Conservation (phyloP, 371 early-diverging fungal species). For the Lichtheimia hyalospora region DNA sequence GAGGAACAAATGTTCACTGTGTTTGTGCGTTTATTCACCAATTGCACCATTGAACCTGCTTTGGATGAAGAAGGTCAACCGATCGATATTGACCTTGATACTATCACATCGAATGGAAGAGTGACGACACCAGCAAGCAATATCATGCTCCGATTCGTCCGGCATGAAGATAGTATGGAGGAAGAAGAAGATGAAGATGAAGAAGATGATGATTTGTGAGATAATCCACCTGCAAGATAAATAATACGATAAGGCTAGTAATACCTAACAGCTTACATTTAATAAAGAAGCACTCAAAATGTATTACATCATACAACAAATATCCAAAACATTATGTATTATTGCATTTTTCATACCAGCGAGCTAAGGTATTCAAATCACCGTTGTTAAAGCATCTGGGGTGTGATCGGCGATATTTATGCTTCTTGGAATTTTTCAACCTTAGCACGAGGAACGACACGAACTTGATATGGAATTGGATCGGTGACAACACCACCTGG, state of each 20-base stretch:
- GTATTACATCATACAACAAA: neutral
- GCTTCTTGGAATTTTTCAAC: neutral
- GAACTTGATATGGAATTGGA: neutral
- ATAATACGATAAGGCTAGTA: neutral
- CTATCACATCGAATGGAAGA: conserved; percentile 4
- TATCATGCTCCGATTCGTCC: conserved; percentile 1
- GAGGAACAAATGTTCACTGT: conserved; percentile 11
- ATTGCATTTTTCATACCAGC: neutral
- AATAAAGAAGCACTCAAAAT: neutral
- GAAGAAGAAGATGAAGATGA: neutral
- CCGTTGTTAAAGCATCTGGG: too few species aligned
- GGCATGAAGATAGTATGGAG: conserved; percentile 2
- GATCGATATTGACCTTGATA: neutral
- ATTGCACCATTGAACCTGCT: conserved; percentile 13
- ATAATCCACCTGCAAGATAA: conserved; percentile 1
- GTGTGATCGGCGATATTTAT: too few species aligned
- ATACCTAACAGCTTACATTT: neutral
- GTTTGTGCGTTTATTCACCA: conserved; percentile 8
- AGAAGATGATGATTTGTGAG: conserved; percentile 4
- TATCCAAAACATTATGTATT: too few species aligned
- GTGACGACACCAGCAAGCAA: neutral
- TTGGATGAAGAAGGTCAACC: conserved; percentile 7
- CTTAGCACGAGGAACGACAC: conserved; percentile 1
- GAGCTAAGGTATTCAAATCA: too few species aligned
- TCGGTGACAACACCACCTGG: conserved; percentile 6